Evolutionary conservation across 2,329 filamentous ascomycete species (phyloP).

Genomic region (Samsoniella hepiali): DNA sequence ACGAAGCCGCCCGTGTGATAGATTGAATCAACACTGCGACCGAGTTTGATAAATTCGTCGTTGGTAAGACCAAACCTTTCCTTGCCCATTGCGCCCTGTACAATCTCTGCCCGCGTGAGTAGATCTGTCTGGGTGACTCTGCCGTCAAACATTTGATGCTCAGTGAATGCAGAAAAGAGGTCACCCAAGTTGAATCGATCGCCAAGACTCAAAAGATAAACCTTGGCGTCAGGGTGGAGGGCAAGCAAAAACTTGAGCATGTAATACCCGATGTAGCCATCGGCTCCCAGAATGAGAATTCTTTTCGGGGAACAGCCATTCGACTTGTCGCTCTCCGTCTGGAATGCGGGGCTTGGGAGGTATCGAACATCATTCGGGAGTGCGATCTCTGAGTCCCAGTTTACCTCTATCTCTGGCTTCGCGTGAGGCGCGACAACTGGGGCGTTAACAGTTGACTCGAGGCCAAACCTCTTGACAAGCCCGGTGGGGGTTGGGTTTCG

Average conservation of each 20-base stretch:
- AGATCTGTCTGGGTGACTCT: constrained; percentile 20
- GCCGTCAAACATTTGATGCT: constrained; percentile 23
- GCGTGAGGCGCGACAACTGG: background rate
- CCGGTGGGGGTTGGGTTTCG: constrained; percentile 23
- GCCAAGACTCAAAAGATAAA: background rate
- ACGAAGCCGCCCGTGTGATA: constrained; percentile 29
- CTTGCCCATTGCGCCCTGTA: constrained; percentile 23
- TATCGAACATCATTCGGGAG: constrained; percentile 6
- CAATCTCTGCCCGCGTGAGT: constrained; percentile 19
- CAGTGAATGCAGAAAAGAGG: constrained; percentile 22
- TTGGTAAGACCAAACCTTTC: constrained; percentile 26
- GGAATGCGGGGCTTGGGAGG: background rate
- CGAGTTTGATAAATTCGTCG: constrained; percentile 25
- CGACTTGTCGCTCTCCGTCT: background rate
- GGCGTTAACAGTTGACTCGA: background rate
- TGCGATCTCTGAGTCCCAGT: constrained; percentile 3
- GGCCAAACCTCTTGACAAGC: background rate
- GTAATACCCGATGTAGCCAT: constrained; percentile 7
- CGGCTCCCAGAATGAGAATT: constrained; percentile 2
- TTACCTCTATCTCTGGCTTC: background rate
- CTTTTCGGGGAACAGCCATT: background rate
- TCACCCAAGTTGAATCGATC: constrained; percentile 8
- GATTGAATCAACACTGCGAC: constrained; percentile 24
- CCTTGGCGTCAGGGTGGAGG: background rate
- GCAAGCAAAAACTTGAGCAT: constrained; percentile 7